Evolutionary conservation across 2,329 filamentous ascomycete species (phyloP).

Genomic region (Alternaria consortialis): DNA sequence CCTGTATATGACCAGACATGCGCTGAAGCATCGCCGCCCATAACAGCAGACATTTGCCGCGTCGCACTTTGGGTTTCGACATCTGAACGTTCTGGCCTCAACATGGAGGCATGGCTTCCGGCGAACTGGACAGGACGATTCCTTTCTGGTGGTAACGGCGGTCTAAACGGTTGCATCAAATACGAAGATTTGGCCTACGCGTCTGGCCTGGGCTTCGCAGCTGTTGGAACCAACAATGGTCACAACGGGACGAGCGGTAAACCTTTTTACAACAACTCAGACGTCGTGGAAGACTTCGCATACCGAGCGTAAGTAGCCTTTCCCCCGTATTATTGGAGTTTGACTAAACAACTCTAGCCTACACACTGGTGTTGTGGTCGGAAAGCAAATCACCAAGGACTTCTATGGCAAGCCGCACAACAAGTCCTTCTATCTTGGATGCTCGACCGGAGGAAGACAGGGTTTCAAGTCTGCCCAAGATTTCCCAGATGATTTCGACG

Average conservation of each 20-base stretch:
- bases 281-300: constrained; percentile 60
- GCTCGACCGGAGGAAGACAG: constrained; percentile 51
- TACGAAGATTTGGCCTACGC: constrained; percentile 53
- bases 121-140: constrained; percentile 53
- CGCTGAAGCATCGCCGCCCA: constrained; percentile 32
- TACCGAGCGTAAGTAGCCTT: constrained; percentile 51
- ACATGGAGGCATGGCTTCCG: constrained; percentile 58
- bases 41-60: constrained; percentile 53
- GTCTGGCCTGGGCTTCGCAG: constrained; percentile 50
- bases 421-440: constrained; percentile 54
- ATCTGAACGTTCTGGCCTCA: constrained; percentile 52
- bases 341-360: constrained; percentile 33
- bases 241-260: constrained; percentile 57
- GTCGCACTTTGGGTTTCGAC: constrained; percentile 54
- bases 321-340: neutral
- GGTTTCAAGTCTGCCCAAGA: constrained; percentile 47
- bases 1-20: constrained; percentile 55
- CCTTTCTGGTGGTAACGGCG: constrained; percentile 49
- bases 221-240: constrained; percentile 54
- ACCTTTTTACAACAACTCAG: constrained; percentile 58
- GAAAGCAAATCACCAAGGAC: constrained; percentile 51
- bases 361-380: constrained; percentile 44
- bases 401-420: constrained; percentile 54
- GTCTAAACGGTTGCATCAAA: constrained; percentile 52
- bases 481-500: constrained; percentile 50